Evolutionary conservation across 495 filamentous ascomycete genomes (phyloP).

Genomic region (Aspergillus baeticus): DNA sequence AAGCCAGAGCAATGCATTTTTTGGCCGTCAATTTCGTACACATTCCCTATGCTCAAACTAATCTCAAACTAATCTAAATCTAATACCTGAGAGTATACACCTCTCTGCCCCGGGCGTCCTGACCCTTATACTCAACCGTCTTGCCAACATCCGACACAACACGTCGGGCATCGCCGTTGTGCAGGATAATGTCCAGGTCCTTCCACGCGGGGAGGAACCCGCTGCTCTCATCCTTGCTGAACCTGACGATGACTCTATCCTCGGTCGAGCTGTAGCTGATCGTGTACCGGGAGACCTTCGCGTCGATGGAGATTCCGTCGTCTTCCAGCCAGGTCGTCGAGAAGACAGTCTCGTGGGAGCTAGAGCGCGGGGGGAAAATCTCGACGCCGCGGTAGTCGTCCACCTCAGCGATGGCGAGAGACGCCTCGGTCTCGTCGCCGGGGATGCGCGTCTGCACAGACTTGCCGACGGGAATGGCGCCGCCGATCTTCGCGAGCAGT

Average conservation of each 20-base stretch:
- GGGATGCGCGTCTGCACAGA: constrained; percentile 53
- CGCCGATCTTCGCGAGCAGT: constrained; percentile 59
- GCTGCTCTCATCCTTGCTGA: constrained; percentile 35
- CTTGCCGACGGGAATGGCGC: constrained; percentile 58
- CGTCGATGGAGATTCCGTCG: constrained; percentile 54
- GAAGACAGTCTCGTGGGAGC: constrained; percentile 38
- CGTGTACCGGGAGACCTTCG: constrained; percentile 42
- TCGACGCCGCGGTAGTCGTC: constrained; percentile 64
- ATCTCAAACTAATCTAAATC: no score
- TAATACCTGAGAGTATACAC: constrained; percentile 37
- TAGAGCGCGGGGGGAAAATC: constrained; percentile 56
- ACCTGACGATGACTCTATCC: constrained; percentile 40
- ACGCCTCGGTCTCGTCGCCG: constrained; percentile 54
- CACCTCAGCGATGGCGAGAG: constrained; percentile 45
- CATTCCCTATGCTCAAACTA: background rate
- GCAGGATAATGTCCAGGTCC: constrained; percentile 51
- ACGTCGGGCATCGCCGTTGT: constrained; percentile 47
- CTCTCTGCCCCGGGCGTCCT: constrained; percentile 31
- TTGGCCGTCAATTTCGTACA: no score
- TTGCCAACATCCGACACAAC: constrained; percentile 37
- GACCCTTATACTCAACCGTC: constrained; percentile 30
- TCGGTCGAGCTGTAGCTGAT: constrained; percentile 45
- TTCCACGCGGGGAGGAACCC: constrained; percentile 52
- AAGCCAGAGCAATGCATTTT: no score
- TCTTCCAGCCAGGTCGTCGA: constrained; percentile 60